Percentiles rank a stretch among this genome's conserved stretches.
Evolutionary conservation across 2,329 filamentous ascomycete genomes (phyloP).

Genomic region (Capronia coronata): DNA sequence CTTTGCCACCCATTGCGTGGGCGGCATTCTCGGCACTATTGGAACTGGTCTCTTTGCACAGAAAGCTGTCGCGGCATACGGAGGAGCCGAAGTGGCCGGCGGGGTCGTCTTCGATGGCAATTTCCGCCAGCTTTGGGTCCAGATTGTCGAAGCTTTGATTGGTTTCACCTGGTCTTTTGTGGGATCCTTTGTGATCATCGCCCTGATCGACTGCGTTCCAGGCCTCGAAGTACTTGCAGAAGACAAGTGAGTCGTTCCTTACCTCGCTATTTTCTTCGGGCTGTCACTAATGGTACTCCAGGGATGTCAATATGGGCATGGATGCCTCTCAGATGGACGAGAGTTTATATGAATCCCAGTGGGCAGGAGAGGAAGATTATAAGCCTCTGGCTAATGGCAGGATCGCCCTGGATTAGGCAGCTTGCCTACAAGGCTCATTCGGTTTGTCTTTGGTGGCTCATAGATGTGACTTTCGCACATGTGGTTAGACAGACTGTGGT

Average conservation of each 20-base stretch:
- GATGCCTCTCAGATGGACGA: slow-evolving; percentile 49
- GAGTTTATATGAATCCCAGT: slow-evolving; percentile 37
- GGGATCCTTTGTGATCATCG: slow-evolving; percentile 45
- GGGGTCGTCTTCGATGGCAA: slow-evolving; percentile 52
- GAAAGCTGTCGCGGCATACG: slow-evolving; percentile 49
- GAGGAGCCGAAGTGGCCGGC: slow-evolving; percentile 43
- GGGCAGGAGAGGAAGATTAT: slow-evolving; percentile 32
- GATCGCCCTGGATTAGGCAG: slow-evolving; percentile 16
- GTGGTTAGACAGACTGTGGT: too few species aligned
- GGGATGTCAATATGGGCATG: slow-evolving; percentile 43
- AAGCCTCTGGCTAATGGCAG: slow-evolving; percentile 19
- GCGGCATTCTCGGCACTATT: slow-evolving; percentile 47
- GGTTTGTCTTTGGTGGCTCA: too few species aligned
- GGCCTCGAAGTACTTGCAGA: slow-evolving; percentile 48
- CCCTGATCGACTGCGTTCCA: slow-evolving; percentile 48
- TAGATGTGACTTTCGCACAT: too few species aligned
- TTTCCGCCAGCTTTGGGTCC: slow-evolving; percentile 44
- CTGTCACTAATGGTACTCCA: slow-evolving; percentile 5
- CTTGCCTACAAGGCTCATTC: background rate
- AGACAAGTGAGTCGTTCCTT: slow-evolving; percentile 42
- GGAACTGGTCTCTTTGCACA: slow-evolving; percentile 47
- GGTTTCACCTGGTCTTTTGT: slow-evolving; percentile 49
- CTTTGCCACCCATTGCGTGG: slow-evolving; percentile 51
- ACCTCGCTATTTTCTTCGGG: background rate
- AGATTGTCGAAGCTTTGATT: slow-evolving; percentile 47